Evolutionary conservation across 805 yeast genomes (phyloP).

Genomic region (Kazachstania bromeliacearum): DNA sequence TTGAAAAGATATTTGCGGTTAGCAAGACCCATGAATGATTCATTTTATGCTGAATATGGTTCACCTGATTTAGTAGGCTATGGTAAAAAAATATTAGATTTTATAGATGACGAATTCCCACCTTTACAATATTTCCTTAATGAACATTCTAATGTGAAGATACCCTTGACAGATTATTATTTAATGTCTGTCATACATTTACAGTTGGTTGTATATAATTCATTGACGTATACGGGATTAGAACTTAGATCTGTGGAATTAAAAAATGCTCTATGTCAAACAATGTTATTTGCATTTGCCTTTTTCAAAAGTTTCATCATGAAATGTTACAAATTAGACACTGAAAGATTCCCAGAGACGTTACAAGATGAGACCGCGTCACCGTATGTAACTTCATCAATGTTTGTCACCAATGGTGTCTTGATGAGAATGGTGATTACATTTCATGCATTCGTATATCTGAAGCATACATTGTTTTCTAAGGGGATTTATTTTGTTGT

Average conservation of each 20-base stretch:
- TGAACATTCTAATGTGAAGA: not conserved
- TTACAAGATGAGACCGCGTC: constrained; percentile 6
- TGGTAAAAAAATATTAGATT: too few species aligned
- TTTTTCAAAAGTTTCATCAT: constrained; percentile 9
- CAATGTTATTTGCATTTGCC: constrained; percentile 12
- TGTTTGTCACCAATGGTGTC: not conserved
- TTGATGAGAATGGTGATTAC: not conserved
- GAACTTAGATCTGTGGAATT: constrained; percentile 6
- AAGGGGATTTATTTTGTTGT: constrained; percentile 6
- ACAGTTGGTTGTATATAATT: constrained; percentile 7
- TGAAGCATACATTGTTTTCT: constrained; percentile 8
- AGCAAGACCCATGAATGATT: constrained; percentile 13
- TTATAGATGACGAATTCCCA: not conserved
- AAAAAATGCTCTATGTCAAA: constrained; percentile 9
- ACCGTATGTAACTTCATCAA: constrained; percentile 11
- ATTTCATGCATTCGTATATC: constrained; percentile 8
- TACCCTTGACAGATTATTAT: constrained; percentile 1
- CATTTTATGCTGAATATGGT: constrained; percentile 6
- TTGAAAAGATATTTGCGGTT: constrained; percentile 11
- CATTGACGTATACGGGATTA: constrained; percentile 8
- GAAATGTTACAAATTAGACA: constrained; percentile 11
- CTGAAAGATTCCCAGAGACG: constrained; percentile 10
- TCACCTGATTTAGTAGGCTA: too few species aligned
- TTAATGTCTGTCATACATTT: not conserved
- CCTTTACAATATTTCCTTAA: not conserved